phyloP scores from a whole-genome alignment of 2,329 filamentous ascomycete genomes.

The Ophiosphaerella korrae region DNA sequence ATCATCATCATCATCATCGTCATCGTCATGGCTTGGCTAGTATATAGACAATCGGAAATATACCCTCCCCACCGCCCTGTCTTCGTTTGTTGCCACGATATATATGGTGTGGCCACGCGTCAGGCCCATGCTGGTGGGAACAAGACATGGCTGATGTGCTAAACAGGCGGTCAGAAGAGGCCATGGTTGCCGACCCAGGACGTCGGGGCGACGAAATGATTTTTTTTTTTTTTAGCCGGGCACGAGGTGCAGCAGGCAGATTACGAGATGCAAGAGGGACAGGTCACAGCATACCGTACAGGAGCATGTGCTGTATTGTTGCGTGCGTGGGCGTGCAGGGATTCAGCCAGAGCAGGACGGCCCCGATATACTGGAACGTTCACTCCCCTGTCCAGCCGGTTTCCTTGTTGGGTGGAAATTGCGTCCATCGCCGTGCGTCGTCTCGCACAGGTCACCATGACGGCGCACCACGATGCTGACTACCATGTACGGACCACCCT shows the following conservation, averaged over 20 bases:
- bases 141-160: slow-evolving; percentile 3
- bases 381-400: background rate
- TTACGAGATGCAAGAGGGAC: background rate
- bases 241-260: background rate
- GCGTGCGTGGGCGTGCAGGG: slow-evolving; percentile 6
- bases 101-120: slow-evolving; percentile 25
- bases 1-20: background rate
- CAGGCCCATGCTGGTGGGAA: slow-evolving; percentile 10
- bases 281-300: background rate
- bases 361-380: background rate
- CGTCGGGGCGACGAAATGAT: slow-evolving; percentile 12
- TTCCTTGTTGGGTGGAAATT: background rate
- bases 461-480: too few species aligned
- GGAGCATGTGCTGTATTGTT: background rate
- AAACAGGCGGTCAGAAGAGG: slow-evolving; percentile 8
- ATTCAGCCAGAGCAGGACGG: slow-evolving; percentile 1
- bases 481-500: too few species aligned
- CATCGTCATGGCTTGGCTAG: slow-evolving; percentile 6
- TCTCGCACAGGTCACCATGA: too few species aligned
- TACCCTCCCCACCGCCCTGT: slow-evolving; percentile 11
- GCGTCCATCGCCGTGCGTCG: background rate
- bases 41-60: slow-evolving; percentile 29
- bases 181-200: slow-evolving; percentile 8
- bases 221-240: background rate
- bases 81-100: slow-evolving; percentile 4